A percentile compares a stretch with the other conserved stretches of the same genome.
Evolutionary conservation across 495 filamentous ascomycete genomes (phyloP).

Genomic region (Usnea hakonensis): DNA sequence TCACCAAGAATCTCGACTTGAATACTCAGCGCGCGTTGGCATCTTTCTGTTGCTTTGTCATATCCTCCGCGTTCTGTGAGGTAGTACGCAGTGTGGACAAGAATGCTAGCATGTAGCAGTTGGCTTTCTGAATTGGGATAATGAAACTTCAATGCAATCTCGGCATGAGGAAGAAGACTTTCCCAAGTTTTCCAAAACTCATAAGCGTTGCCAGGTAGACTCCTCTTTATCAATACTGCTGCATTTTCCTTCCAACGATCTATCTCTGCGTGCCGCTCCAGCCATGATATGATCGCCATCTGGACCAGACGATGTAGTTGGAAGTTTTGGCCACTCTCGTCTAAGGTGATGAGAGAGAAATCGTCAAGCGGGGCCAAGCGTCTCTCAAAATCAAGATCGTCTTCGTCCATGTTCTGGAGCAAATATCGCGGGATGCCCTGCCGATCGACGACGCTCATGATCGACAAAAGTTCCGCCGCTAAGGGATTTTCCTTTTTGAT

Average conservation of each 20-base stretch:
- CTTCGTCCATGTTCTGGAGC: constrained; percentile 8
- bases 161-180: neutral
- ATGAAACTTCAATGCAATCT: constrained; percentile 17
- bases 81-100: neutral
- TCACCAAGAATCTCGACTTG: neutral
- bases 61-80: neutral
- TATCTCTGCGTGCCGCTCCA: constrained; percentile 17
- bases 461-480: constrained; percentile 1
- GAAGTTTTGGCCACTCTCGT: constrained; percentile 10
- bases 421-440: constrained; percentile 11
- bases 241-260: neutral
- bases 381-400: constrained; percentile 19
- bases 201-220: neutral
- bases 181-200: neutral
- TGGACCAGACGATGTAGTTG: constrained; percentile 24
- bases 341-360: constrained; percentile 19
- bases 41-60: neutral
- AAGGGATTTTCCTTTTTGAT: neutral
- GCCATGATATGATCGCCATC: constrained; percentile 20
- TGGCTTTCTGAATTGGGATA: neutral
- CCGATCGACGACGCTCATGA: constrained; percentile 9
- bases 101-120: neutral
- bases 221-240: neutral
- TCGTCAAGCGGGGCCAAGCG: constrained; percentile 13
- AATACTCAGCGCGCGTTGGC: neutral